These are phyloP conservation scores for Penicillium sp. DNA, from an alignment of 2,329 filamentous ascomycete genomes.

Conservation along the genomic window DNA sequence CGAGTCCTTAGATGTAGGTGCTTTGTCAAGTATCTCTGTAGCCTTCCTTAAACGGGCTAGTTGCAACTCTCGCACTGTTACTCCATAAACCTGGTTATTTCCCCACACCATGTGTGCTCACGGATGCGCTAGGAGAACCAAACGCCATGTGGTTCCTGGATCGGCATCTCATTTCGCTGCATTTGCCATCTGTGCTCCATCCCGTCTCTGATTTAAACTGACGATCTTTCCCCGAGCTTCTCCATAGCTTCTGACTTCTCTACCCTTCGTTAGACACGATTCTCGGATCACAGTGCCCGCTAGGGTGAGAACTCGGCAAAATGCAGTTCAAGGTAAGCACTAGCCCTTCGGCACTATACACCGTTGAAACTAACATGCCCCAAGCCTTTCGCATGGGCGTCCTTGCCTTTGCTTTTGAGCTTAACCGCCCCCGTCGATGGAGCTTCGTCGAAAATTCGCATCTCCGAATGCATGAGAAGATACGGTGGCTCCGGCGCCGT, in stretches of 20 bases:
- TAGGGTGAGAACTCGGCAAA: slow-evolving; percentile 5
- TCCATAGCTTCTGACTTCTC: not conserved
- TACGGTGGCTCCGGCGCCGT: slow-evolving; percentile 13
- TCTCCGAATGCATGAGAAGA: slow-evolving; percentile 18
- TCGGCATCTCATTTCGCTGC: slow-evolving; percentile 5
- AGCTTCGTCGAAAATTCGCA: slow-evolving; percentile 14
- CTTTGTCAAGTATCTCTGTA: not conserved
- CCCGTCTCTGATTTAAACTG: not conserved
- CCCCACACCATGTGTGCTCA: slow-evolving; percentile 13
- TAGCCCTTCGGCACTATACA: not conserved
- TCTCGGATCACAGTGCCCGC: not conserved
- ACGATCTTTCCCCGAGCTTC: not conserved
- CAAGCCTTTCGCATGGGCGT: slow-evolving; percentile 10
- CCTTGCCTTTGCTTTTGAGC: slow-evolving; percentile 14
- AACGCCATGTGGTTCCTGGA: slow-evolving; percentile 11
- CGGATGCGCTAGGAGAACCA: not conserved
- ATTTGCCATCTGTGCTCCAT: not conserved
- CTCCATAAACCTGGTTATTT: slow-evolving; percentile 5
- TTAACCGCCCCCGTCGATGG: slow-evolving; percentile 8
- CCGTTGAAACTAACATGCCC: not conserved
- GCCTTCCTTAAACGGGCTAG: not conserved
- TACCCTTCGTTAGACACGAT: not conserved
- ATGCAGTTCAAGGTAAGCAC: slow-evolving; percentile 21
- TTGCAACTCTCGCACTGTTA: not conserved
- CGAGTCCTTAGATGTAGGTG: not conserved